Conservation (phyloP, 495 filamentous ascomycete genomes). For the Aspergillus kassunensis region DNA sequence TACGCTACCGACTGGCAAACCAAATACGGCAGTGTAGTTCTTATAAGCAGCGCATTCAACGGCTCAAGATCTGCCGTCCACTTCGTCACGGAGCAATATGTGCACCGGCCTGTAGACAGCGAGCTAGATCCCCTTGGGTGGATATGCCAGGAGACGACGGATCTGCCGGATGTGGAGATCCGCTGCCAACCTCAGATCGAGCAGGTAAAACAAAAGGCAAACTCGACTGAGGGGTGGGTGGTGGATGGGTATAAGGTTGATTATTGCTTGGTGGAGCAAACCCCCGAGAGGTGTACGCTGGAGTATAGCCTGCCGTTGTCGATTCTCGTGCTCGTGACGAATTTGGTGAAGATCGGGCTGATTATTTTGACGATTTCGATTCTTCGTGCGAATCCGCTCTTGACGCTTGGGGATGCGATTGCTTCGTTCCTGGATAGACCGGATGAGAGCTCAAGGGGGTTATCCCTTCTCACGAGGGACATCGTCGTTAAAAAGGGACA, state of each 20-base stretch:
- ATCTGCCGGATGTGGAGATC: not conserved
- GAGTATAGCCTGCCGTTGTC: constrained; percentile 6
- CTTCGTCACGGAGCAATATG: not conserved
- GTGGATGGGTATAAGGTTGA: not conserved
- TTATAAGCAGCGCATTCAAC: not conserved
- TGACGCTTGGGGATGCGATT: constrained; percentile 15
- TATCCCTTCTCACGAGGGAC: constrained; percentile 2
- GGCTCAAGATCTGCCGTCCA: not conserved
- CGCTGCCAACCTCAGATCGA: not conserved
- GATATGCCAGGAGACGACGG: not conserved
- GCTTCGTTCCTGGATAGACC: constrained; percentile 11
- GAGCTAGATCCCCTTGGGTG: not conserved
- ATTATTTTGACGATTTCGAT: not conserved
- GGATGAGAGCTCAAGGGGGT: constrained; percentile 4
- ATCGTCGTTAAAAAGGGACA: not conserved
- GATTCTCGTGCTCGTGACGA: constrained; percentile 1
- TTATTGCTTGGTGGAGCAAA: constrained; percentile 1
- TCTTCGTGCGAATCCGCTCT: not conserved
- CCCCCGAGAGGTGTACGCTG: constrained; percentile 7
- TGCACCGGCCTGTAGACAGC: not conserved
- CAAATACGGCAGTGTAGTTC: not conserved
- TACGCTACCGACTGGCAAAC: not conserved
- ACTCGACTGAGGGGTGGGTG: not conserved
- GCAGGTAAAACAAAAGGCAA: not conserved
- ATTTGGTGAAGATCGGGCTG: constrained; percentile 4